Conservation (phyloP, 2,329 filamentous ascomycete species). For the Aspergillus thermomutatus region DNA sequence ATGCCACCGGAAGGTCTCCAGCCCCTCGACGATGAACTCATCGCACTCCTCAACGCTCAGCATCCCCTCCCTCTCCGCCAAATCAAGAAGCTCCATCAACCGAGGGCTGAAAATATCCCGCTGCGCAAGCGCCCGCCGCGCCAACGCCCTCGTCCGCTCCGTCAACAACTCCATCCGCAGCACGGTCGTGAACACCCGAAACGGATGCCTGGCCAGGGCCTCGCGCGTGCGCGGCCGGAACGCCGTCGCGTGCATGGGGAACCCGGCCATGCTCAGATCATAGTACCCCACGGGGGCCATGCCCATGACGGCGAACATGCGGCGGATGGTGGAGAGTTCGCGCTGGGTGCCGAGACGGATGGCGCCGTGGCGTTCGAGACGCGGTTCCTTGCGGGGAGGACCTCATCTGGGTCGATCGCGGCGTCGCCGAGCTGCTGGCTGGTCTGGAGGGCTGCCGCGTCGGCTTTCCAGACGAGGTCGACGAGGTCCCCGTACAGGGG, state of each 20-base stretch:
- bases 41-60: constrained; percentile 31
- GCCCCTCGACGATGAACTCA: constrained; percentile 42
- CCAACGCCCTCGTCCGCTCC: constrained; percentile 29
- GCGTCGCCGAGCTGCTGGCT: constrained; percentile 3
- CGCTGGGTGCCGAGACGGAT: constrained; percentile 47
- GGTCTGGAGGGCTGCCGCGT: constrained; percentile 18
- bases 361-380: constrained; percentile 46
- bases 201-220: constrained; percentile 43
- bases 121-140: constrained; percentile 30
- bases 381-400: constrained; percentile 23
- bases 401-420: constrained; percentile 18
- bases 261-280: constrained; percentile 45
- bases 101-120: constrained; percentile 43
- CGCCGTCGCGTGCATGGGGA: constrained; percentile 53
- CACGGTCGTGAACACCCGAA: constrained; percentile 44
- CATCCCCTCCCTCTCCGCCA: constrained; percentile 27
- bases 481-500: constrained; percentile 32
- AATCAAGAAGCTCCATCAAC: constrained; percentile 37
- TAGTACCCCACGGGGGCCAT: constrained; percentile 54
- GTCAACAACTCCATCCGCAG: constrained; percentile 43
- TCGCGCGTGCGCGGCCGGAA: constrained; percentile 43
- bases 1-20: constrained; percentile 51
- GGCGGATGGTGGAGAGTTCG: constrained; percentile 43
- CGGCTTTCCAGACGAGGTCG: constrained; percentile 27
- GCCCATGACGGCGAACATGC: constrained; percentile 47